Percentiles rank a stretch among this genome's conserved stretches.
phyloP scores from a whole-genome alignment of 495 filamentous ascomycete genomes.

The Penicillium dipodomyicola region DNA sequence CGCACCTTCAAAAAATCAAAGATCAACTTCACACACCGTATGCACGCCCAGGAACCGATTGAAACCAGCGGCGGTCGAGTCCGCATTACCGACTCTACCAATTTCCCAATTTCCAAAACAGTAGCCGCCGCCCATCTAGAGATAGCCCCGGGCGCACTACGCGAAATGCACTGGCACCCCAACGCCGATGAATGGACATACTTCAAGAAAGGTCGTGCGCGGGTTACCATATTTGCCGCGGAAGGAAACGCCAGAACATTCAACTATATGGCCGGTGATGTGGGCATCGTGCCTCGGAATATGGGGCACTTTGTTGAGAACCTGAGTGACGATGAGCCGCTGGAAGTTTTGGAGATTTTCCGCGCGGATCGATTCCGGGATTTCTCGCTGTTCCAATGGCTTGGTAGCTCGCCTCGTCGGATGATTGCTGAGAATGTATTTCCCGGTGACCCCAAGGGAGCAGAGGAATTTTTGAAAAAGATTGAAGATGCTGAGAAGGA shows the following conservation, averaged over 20 bases:
- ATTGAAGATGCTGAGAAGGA: conserved; percentile 50
- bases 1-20: conserved; percentile 55
- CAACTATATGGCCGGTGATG: conserved; percentile 54
- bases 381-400: conserved; percentile 67
- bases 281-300: conserved; percentile 59
- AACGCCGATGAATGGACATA: conserved; percentile 76
- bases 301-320: conserved; percentile 65
- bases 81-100: conserved; percentile 62
- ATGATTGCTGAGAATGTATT: conserved; percentile 64
- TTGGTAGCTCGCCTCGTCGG: conserved; percentile 61
- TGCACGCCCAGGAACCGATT: conserved; percentile 57
- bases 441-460: conserved; percentile 49
- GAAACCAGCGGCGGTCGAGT: conserved; percentile 55
- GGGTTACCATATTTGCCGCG: conserved; percentile 65
- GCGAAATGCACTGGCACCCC: conserved; percentile 77
- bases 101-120: conserved; percentile 63
- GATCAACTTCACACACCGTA: conserved; percentile 58
- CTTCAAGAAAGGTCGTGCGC: conserved; percentile 64
- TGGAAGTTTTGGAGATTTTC: conserved; percentile 62
- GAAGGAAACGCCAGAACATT: conserved; percentile 62
- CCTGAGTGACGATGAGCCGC: conserved; percentile 52
- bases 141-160: conserved; percentile 56
- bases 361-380: conserved; percentile 57
- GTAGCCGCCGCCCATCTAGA: conserved; percentile 60
- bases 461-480: conserved; percentile 53